Base-by-base conservation (phyloP, 805 yeast genomes). In the Ogataea paraovalis region DNA sequence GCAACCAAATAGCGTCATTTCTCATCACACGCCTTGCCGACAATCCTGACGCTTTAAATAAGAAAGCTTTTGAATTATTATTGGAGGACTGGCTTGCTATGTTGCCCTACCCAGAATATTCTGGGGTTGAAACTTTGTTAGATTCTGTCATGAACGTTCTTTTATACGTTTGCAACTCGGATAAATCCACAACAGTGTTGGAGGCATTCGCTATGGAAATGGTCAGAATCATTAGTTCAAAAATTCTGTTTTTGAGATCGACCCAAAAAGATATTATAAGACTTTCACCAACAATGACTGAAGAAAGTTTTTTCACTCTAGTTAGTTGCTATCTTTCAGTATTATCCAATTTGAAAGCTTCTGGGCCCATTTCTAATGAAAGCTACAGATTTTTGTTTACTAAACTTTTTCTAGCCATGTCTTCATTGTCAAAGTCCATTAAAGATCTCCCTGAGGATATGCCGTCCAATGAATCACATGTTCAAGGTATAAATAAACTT, bases 161-260 rank as follows among this genome's bases (percentile, higher is more conserved):
- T 20, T 58, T 81, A 43, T 54, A 52, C 19, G 59, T 71, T 1
- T 67, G 74, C 49, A 66, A 60, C 55, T 69, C 72, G 2, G 72
- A 72, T 12, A 66, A 64, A 25, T 66, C 69, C 39, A 42, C 74
- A 0, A 66, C 75, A 1, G 49, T 59, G 12, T 65, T 75, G 6
- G 85, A 81, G 49, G 68, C 81, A 0, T 72, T 72, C 50, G 70
- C 79, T 3, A 61, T 87, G 43, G 91, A 85, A 46, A 55, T 80
- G 52, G 64, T 80, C n/a, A 90, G 92, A 0, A 48, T 66, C 13
- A 75, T 84, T 22, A 90, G 87, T 0, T 71, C 76, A 2, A 70
- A 68, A 34, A 71, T 83, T 42, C 57, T 76, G 20, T 61, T 64
- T 4, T 44, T 77, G 14, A 72, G 62, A 45, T 38, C 44, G 12